Conservation (phyloP, 192 early-diverging fungal genomes). For the Piromyces finnis region DNA sequence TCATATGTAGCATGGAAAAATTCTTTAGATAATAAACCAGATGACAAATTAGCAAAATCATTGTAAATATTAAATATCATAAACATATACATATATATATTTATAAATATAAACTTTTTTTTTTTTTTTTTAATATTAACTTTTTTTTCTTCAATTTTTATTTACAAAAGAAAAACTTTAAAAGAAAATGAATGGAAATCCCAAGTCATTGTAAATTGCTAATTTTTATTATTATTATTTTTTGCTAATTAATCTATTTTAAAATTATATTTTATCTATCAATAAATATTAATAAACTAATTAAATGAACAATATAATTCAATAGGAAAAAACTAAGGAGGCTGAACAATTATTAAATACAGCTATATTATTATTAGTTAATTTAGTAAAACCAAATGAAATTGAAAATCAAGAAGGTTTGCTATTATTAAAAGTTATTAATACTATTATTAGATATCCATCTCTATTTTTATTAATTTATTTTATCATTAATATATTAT, state of each 20-base stretch:
- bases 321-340: neutral
- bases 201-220: neutral
- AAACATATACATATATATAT: too few relatives aligned
- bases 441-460: too few relatives aligned
- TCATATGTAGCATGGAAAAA: neutral
- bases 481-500: too few relatives aligned
- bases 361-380: neutral
- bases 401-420: neutral
- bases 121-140: neutral
- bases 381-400: neutral
- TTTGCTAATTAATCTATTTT: too few relatives aligned
- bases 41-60: neutral
- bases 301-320: too few relatives aligned
- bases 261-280: too few relatives aligned
- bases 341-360: neutral
- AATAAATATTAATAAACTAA: too few relatives aligned
- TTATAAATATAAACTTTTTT: too few relatives aligned
- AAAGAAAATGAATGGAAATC: neutral
- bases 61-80: neutral
- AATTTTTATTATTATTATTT: too few relatives aligned
- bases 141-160: too few relatives aligned
- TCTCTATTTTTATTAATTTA: too few relatives aligned
- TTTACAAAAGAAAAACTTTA: neutral
- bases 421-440: too few relatives aligned
- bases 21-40: neutral